These are phyloP conservation scores for Cryptosporidium parvum DNA, from an alignment of 169 alveolate species.

Conservation along the genomic window DNA sequence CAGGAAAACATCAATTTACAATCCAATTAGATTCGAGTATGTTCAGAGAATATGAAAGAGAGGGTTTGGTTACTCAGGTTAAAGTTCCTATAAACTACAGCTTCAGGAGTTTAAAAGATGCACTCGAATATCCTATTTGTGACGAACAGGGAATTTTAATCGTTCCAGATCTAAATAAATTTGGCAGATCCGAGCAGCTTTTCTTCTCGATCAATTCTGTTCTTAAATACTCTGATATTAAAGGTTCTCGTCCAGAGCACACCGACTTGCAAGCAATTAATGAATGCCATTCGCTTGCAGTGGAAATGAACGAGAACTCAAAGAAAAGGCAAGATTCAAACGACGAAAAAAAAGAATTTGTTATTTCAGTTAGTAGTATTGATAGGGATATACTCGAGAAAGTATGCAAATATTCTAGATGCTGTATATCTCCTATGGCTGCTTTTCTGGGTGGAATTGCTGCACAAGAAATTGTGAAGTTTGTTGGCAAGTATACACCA, in stretches of 20 bases:
- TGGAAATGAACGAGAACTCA: constrained; percentile 80
- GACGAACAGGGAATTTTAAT: constrained; percentile 84
- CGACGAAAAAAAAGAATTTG: constrained; percentile 15
- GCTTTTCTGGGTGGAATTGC: constrained; percentile 98
- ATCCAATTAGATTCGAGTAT: constrained; percentile 90
- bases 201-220: constrained; percentile 91
- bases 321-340: constrained; percentile 71
- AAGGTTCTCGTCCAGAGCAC: constrained; percentile 84
- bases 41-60: constrained; percentile 83
- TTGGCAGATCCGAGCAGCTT: constrained; percentile 96
- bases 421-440: constrained; percentile 93
- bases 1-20: constrained; percentile 90
- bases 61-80: constrained; percentile 91
- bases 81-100: constrained; percentile 88
- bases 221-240: constrained; percentile 79
- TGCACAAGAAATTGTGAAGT: constrained; percentile 97
- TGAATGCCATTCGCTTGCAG: constrained; percentile 81
- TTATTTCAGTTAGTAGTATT: constrained; percentile 85
- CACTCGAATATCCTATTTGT: constrained; percentile 83
- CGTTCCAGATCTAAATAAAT: constrained; percentile 93
- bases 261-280: constrained; percentile 83
- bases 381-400: constrained; percentile 87
- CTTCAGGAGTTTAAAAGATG: constrained; percentile 78
- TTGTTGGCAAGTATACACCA: constrained; percentile 98
- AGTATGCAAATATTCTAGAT: constrained; percentile 84